Evolutionary conservation across 108 stramenopile genomes (phyloP).

Genomic region (Poteriospumella lacustris): DNA sequence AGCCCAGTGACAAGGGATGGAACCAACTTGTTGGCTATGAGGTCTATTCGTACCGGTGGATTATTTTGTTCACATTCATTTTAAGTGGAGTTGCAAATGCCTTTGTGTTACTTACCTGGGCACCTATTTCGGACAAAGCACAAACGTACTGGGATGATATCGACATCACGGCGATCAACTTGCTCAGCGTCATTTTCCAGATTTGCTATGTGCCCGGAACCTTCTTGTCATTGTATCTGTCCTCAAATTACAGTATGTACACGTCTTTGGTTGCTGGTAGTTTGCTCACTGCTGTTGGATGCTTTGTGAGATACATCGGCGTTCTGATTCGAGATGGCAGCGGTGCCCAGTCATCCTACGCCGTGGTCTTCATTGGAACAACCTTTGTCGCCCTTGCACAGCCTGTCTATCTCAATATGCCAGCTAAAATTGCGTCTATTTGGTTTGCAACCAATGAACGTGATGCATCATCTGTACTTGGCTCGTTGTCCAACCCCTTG

Average conservation of each 20-base stretch:
- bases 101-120: constrained; percentile 18
- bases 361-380: constrained; percentile 35
- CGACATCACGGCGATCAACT: constrained; percentile 6
- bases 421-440: constrained; percentile 32
- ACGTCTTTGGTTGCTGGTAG: background rate
- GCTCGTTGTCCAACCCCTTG: constrained; percentile 33
- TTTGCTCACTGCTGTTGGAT: constrained; percentile 1
- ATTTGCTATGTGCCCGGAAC: constrained; percentile 23
- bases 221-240: background rate
- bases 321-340: background rate
- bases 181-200: constrained; percentile 17
- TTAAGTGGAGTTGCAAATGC: constrained; percentile 18
- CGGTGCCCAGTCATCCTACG: constrained; percentile 14
- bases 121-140: constrained; percentile 24
- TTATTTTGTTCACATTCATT: background rate
- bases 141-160: constrained; percentile 16
- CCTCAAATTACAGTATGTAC: background rate
- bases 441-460: constrained; percentile 46
- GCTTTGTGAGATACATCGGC: background rate
- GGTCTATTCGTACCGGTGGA: constrained; percentile 18
- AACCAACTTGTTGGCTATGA: background rate
- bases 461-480: constrained; percentile 39
- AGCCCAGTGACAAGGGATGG: too few relatives aligned
- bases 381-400: constrained; percentile 44
- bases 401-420: constrained; percentile 44